Percentiles rank a stretch among this genome's conserved stretches.
Conservation (phyloP, 805 yeast species). For the Ogataea methylovora region DNA sequence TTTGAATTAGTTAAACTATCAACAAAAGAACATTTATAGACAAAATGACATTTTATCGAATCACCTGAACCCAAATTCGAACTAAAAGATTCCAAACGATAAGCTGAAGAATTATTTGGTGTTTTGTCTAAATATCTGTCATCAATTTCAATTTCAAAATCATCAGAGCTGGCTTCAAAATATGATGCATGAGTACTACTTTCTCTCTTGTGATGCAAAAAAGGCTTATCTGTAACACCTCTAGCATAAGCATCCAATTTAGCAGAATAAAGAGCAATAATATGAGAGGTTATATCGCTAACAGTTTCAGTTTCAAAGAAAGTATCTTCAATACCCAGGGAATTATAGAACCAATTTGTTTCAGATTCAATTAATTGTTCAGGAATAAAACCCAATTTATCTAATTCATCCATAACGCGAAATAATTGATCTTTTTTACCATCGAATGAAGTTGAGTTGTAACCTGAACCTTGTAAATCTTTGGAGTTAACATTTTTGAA, state of each 20-base stretch:
- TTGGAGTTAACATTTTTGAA: conserved; percentile 24
- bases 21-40: conserved; percentile 62
- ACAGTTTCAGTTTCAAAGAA: conserved; percentile 85
- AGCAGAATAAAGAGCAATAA: conserved; percentile 85
- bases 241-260: conserved; percentile 82
- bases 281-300: conserved; percentile 72
- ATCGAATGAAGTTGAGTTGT: conserved; percentile 59
- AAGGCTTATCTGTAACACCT: conserved; percentile 42
- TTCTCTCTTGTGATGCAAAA: conserved; percentile 74
- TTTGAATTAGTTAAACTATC: conserved; percentile 17
- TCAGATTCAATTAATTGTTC: conserved; percentile 79
- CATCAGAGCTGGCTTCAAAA: conserved; percentile 59
- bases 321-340: conserved; percentile 85
- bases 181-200: conserved; percentile 84
- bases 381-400: conserved; percentile 83
- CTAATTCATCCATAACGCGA: conserved; percentile 73
- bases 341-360: conserved; percentile 82
- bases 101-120: conserved; percentile 30
- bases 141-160: conserved; percentile 73
- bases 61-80: conserved; percentile 52
- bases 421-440: conserved; percentile 65
- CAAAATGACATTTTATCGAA: conserved; percentile 58
- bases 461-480: conserved; percentile 40
- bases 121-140: conserved; percentile 62
- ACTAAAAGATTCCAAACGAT: conserved; percentile 72